Evolutionary conservation across 1,284 basidiomycete genomes (phyloP).

Genomic region (Trichosporon faecale): DNA sequence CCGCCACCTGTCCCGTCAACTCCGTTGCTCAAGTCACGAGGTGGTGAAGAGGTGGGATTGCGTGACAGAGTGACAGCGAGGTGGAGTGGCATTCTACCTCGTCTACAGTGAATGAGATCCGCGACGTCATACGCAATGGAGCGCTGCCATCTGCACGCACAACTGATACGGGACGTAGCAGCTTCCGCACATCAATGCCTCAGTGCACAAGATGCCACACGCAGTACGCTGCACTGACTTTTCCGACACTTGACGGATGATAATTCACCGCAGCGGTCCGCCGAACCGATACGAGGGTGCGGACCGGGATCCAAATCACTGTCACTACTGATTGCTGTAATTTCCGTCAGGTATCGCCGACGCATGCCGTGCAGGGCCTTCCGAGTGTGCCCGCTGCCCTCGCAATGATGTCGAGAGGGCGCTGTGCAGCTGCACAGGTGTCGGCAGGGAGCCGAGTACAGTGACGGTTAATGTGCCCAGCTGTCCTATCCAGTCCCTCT

Average conservation of each 20-base stretch:
- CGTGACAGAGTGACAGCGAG: background rate
- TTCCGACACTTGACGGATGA: no score
- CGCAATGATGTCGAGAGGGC: background rate
- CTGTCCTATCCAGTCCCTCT: background rate
- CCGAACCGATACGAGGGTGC: background rate
- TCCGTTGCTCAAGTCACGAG: background rate
- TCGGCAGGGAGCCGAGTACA: background rate
- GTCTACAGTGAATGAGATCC: background rate
- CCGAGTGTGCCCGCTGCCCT: background rate
- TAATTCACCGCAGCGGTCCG: background rate
- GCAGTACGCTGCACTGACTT: no score
- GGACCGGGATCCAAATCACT: background rate
- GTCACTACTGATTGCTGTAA: no score
- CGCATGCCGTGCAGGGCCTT: background rate
- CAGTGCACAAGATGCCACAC: background rate
- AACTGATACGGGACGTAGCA: background rate
- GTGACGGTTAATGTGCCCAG: background rate
- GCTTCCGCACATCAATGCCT: background rate
- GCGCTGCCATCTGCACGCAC: background rate
- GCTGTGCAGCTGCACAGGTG: background rate
- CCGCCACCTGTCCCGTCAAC: background rate
- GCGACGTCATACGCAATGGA: background rate
- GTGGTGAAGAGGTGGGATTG: background rate
- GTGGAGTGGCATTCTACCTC: background rate
- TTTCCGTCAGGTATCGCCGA: background rate